phyloP scores from a whole-genome alignment of 106 monocot genomes.

The Apostasia ramifera region DNA sequence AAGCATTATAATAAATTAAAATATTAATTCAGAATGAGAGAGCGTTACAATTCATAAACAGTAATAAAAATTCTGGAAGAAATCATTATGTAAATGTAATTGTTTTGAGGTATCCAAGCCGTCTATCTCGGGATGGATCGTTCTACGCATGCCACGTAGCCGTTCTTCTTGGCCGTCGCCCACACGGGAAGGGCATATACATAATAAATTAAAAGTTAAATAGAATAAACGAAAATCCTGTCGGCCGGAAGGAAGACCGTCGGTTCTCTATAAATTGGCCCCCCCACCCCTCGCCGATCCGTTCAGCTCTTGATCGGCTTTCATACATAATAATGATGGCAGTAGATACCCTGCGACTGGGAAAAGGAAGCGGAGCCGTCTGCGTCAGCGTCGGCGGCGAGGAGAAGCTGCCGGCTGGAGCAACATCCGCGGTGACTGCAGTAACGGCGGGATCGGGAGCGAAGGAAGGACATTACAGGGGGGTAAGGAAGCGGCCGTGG shows the following conservation, averaged over 20 bases:
- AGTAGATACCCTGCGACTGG: neutral
- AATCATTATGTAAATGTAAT: no score
- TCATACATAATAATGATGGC: neutral
- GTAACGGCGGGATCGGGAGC: neutral
- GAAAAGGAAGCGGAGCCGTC: neutral
- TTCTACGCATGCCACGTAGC: slow-evolving; percentile 1
- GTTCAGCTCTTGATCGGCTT: neutral
- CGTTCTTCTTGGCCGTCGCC: neutral
- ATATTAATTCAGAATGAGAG: no score
- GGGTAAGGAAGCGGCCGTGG: slow-evolving; percentile 39
- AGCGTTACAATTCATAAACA: no score
- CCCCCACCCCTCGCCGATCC: neutral
- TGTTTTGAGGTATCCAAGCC: neutral
- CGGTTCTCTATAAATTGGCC: slow-evolving; percentile 28
- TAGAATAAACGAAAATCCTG: slow-evolving; percentile 22
- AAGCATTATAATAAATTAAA: no score
- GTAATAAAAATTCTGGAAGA: no score
- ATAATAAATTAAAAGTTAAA: neutral
- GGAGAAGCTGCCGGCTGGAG: neutral
- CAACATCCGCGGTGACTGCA: neutral
- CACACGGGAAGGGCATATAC: neutral
- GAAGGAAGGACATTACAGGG: slow-evolving; percentile 39
- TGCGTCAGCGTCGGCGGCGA: neutral
- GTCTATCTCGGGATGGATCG: neutral
- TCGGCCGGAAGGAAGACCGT: slow-evolving; percentile 47